Percentiles rank a stretch among this genome's conserved stretches.
Evolutionary conservation across 2,329 filamentous ascomycete genomes (phyloP).

Genomic region (Aphanoascus verrucosus): DNA sequence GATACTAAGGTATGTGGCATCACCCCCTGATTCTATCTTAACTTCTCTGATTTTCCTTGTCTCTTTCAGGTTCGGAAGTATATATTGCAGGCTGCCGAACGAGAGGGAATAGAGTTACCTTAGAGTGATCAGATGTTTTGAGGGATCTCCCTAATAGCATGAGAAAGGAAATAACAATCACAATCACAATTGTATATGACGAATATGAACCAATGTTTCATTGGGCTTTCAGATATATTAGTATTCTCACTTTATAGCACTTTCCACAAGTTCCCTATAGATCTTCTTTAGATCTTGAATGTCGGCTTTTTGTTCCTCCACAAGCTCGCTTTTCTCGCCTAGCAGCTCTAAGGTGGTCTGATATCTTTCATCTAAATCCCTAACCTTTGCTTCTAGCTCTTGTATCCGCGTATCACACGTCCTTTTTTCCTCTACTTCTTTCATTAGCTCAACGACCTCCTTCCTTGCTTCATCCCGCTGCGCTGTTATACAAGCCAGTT

Average conservation of each 20-base stretch:
- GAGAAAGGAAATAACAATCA: neutral
- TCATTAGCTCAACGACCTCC: constrained; percentile 84
- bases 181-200: neutral
- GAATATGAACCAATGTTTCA: neutral
- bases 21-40: neutral
- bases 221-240: neutral
- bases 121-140: neutral
- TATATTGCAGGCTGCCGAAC: constrained; percentile 66
- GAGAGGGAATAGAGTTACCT: constrained; percentile 65
- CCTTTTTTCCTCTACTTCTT: constrained; percentile 64
- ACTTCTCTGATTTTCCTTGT: neutral
- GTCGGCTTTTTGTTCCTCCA: constrained; percentile 81
- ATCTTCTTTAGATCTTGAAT: constrained; percentile 90
- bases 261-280: constrained; percentile 84
- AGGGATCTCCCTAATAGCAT: neutral
- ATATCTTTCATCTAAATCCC: constrained; percentile 63
- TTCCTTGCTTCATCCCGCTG: constrained; percentile 86
- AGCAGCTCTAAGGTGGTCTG: constrained; percentile 88
- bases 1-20: constrained; percentile 58
- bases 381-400: constrained; percentile 57
- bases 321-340: constrained; percentile 91
- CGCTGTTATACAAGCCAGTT: constrained; percentile 64
- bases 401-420: constrained; percentile 49
- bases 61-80: constrained; percentile 56
- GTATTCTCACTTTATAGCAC: constrained; percentile 57